Percentiles rank a stretch among this genome's conserved stretches.
These are phyloP conservation scores for Elaeis guineensis DNA, from an alignment of 176 grass and related monocot species.

Conservation along the genomic window DNA sequence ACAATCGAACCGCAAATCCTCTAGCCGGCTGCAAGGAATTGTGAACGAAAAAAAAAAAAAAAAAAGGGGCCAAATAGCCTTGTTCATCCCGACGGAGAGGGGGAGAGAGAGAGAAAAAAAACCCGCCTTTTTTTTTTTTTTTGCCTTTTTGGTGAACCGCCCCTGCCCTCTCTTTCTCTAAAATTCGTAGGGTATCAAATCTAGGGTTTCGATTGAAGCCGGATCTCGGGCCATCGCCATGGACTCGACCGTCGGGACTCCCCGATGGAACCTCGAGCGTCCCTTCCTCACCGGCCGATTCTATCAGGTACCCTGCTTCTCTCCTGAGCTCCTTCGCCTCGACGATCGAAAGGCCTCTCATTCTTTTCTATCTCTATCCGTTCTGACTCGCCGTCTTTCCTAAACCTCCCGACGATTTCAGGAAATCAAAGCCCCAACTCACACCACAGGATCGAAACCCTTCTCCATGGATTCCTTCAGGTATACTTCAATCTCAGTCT, in stretches of 20 bases:
- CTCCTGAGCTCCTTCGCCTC: neutral
- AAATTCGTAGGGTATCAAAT: neutral
- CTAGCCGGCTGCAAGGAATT: too few species aligned
- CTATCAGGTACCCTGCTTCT: constrained; percentile 49
- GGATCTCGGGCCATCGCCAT: constrained; percentile 10
- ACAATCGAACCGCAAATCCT: too few species aligned
- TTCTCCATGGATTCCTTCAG: constrained; percentile 61
- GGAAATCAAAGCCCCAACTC: constrained; percentile 49
- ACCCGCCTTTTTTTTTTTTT: constrained; percentile 3
- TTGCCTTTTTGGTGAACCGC: too few species aligned
- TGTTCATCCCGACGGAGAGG: neutral
- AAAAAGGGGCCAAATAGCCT: too few species aligned
- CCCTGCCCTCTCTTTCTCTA: neutral
- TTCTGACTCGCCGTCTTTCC: neutral
- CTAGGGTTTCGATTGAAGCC: neutral
- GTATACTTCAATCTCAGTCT: constrained; percentile 3
- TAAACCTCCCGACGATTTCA: constrained; percentile 20
- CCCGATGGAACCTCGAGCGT: constrained; percentile 81
- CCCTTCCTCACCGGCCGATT: constrained; percentile 89
- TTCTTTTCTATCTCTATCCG: constrained; percentile 4
- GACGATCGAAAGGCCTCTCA: neutral
- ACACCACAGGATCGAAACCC: constrained; percentile 39
- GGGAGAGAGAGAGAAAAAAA: neutral
- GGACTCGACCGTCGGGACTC: constrained; percentile 54
- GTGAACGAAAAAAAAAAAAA: too few species aligned